Evolutionary conservation across 1,284 basidiomycete genomes (phyloP).

Genomic region (Heliocybe sulcata): DNA sequence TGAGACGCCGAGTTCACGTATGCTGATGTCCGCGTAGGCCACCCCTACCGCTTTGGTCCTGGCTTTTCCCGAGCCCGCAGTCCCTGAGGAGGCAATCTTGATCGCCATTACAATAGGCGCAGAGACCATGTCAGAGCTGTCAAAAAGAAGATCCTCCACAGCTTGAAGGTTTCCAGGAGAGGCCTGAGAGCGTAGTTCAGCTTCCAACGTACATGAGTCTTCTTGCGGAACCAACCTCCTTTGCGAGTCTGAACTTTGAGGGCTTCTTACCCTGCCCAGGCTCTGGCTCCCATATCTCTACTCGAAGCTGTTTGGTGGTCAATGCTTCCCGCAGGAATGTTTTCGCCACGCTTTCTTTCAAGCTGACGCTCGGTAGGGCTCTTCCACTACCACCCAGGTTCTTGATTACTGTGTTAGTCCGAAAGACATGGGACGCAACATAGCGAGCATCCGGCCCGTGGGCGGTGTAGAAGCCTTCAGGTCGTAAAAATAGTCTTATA

Average conservation of each 20-base stretch:
- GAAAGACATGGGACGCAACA: slow-evolving; percentile 82
- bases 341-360: slow-evolving; percentile 81
- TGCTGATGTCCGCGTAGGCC: slow-evolving; percentile 74
- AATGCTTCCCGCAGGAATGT: slow-evolving; percentile 86
- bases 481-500: slow-evolving; percentile 79
- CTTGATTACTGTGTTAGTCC: slow-evolving; percentile 82
- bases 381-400: slow-evolving; percentile 63
- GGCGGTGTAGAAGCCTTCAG: slow-evolving; percentile 75
- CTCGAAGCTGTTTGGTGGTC: slow-evolving; percentile 83
- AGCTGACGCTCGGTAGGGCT: slow-evolving; percentile 67
- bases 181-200: slow-evolving; percentile 42
- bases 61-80: slow-evolving; percentile 28
- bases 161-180: slow-evolving; percentile 94
- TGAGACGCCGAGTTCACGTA: slow-evolving; percentile 67
- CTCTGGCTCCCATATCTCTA: slow-evolving; percentile 89
- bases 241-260: slow-evolving; percentile 68
- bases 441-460: slow-evolving; percentile 88
- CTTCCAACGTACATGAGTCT: not conserved
- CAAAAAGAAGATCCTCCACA: slow-evolving; percentile 92
- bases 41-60: slow-evolving; percentile 61
- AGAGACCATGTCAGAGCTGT: slow-evolving; percentile 73
- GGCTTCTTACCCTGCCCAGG: slow-evolving; percentile 69
- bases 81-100: slow-evolving; percentile 52
- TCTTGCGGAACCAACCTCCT: slow-evolving; percentile 47
- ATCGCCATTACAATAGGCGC: slow-evolving; percentile 92